These are phyloP conservation scores for Cubamyces sp. DNA, from an alignment of 768 basidiomycete species.

Conservation along the genomic window DNA sequence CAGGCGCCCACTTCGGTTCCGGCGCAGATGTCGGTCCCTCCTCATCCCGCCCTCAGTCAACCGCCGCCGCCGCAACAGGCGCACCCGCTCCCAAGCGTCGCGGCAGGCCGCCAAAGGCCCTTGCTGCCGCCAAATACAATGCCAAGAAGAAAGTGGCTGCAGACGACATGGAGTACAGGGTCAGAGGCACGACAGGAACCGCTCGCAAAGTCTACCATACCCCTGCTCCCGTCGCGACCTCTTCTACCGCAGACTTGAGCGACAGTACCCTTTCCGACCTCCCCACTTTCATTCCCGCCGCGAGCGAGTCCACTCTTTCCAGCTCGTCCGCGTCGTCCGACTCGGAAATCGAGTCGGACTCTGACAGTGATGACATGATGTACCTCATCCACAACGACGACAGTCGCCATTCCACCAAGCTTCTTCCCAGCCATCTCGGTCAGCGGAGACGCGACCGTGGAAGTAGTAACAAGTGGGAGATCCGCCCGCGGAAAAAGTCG, in stretches of 20 bases:
- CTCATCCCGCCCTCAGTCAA: slow-evolving; percentile 14
- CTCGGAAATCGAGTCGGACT: slow-evolving; percentile 32
- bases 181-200: slow-evolving; percentile 40
- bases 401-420: slow-evolving; percentile 7
- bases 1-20: slow-evolving; percentile 19
- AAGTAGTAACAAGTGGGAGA: slow-evolving; percentile 59
- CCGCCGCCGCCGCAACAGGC: slow-evolving; percentile 35
- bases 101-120: slow-evolving; percentile 59
- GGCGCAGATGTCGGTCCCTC: slow-evolving; percentile 16
- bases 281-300: slow-evolving; percentile 41
- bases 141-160: slow-evolving; percentile 24
- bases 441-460: slow-evolving; percentile 39
- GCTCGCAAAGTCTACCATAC: slow-evolving; percentile 17
- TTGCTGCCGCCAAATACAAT: slow-evolving; percentile 41
- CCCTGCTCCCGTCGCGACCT: slow-evolving; percentile 25
- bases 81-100: slow-evolving; percentile 47
- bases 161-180: slow-evolving; percentile 34
- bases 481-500: slow-evolving; percentile 69
- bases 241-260: slow-evolving; percentile 27
- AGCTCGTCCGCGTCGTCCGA: slow-evolving; percentile 34
- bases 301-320: slow-evolving; percentile 33
- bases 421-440: slow-evolving; percentile 20
- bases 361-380: slow-evolving; percentile 22
- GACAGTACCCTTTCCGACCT: slow-evolving; percentile 31
- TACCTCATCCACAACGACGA: slow-evolving; percentile 16